Percentiles rank a stretch among this genome's conserved stretches.
These are phyloP conservation scores for Melampsora larici-populina DNA, from an alignment of 1,284 basidiomycete genomes.

Conservation along the genomic window DNA sequence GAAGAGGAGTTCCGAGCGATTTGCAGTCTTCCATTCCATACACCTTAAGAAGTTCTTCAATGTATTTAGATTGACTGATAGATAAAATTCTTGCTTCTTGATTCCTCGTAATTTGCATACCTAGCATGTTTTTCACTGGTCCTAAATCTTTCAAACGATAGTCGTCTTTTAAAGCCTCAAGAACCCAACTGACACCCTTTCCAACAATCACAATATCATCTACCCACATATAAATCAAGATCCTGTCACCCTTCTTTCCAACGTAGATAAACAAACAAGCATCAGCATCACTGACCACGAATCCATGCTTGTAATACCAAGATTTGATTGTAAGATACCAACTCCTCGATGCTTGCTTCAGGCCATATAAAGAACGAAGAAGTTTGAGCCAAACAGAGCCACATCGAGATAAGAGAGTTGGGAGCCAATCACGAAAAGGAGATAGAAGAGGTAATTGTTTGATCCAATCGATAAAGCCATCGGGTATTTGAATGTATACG, in stretches of 20 bases:
- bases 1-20: not conserved
- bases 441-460: not conserved
- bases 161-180: not conserved
- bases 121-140: constrained; percentile 8
- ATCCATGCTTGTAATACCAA: constrained; percentile 15
- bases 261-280: constrained; percentile 2
- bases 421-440: too few relatives aligned
- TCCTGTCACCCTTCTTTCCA: not conserved
- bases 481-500: constrained; percentile 19
- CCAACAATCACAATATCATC: constrained; percentile 19
- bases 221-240: too few relatives aligned
- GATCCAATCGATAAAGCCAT: constrained; percentile 32
- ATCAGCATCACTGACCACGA: too few relatives aligned
- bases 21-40: constrained; percentile 11
- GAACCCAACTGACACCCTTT: not conserved
- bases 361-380: constrained; percentile 43
- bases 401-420: not conserved
- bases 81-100: not conserved
- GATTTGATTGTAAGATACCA: constrained; percentile 27
- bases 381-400: constrained; percentile 4
- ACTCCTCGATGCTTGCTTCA: constrained; percentile 29
- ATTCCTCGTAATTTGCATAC: constrained; percentile 7
- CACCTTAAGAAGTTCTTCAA: too few relatives aligned
- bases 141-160: too few relatives aligned
- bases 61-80: not conserved